Base-by-base conservation (phyloP, 345 rosid genomes). In the Triadica sebifera region DNA sequence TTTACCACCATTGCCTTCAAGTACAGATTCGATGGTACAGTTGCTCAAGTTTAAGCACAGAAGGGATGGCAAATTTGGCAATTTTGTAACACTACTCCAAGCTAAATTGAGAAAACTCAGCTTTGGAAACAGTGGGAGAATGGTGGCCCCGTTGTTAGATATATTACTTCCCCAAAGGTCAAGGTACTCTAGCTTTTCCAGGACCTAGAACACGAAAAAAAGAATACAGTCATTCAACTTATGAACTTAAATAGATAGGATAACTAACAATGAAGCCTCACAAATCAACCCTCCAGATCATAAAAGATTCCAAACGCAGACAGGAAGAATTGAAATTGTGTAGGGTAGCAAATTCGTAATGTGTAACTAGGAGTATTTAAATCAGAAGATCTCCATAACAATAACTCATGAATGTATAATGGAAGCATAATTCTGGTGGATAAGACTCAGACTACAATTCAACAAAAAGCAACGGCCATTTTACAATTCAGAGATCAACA, bases 141-240 rank as follows among this genome's bases (percentile, higher is more conserved):
- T 38, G 39, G 72, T 24, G 68, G 79, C 91, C n/a, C 97, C 97
- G 59, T 79, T 66, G 70, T 91, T 83, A 24, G 99, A 74, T 80
- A 93, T 75, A 73, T 84, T 81, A 80, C 97, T 95, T 38, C 97
- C 98, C 96, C 98, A 93, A 19, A 95, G 88, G 76, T 95, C 97
- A 74, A 95, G 93, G 79, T 90, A 80, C 75, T 90, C 86, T n/a
- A 92, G 92, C 83, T 89, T 90, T 60, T 76, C 82, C 84, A 93
- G 72, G 51, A 62, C 93, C 98, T 95, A 84, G 71, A 72, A 78
- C 25, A 72, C 41, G 34, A 29, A 75, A 64, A 1, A 76, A 22
- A 22, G 59, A 55, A 17, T 57, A 11, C 47, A 25, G 62, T 61
- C 37, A 59, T 37, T 67, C 39, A 56, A 53, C 45, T 6, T 29